Evolutionary conservation across 1,284 basidiomycete genomes (phyloP), one percentile per base, ranked within the genome.

Genomic region (Naganishia sp.): DNA sequence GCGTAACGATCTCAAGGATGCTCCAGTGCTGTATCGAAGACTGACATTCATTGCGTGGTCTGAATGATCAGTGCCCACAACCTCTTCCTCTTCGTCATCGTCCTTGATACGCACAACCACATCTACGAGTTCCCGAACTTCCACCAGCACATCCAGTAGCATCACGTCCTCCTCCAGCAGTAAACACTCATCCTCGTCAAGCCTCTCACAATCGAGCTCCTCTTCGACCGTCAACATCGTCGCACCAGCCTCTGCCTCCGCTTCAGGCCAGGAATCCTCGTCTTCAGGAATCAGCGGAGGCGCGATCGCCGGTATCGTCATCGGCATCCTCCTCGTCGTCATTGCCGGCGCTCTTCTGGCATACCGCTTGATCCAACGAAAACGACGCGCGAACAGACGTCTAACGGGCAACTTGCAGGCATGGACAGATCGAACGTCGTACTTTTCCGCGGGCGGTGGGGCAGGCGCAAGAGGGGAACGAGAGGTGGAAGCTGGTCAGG

Each of bases 231-330:
- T 32, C 61, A 45, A 55, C 21, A 46, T 63, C 42, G 51, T 55
- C 28, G 35, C 64, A 31, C 60, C 64, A n/a, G 35, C 64, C 15
- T 43, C 56, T 21, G 47, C 55, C 41, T 52, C 25, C 23, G 25
- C 53, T 7, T 50, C 46, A 25, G 57, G 63, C 51, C 41, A 39
- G 41, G 21, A 32, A 6, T 31, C 43, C 17, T 49, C 47, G 21
- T 23, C 49, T 7, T 43, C 53, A 15, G 55, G 47, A 25, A 43
- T 56, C 4, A 52, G 55, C 41, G 56, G 52, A 23, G 57, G 55
- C 23, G 64, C 64, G 2, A 53, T 66, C 45, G 65, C 65, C n/a
- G 65, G 54, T 6, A 66, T 66, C 65, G 50, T 62, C 57, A 50
- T 62, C 42, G 57, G 47, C 31, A 28, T 54, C 52, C 50, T 66